Evolutionary conservation across 345 rosid genomes (phyloP).

Genomic region (Camelina hispida): DNA sequence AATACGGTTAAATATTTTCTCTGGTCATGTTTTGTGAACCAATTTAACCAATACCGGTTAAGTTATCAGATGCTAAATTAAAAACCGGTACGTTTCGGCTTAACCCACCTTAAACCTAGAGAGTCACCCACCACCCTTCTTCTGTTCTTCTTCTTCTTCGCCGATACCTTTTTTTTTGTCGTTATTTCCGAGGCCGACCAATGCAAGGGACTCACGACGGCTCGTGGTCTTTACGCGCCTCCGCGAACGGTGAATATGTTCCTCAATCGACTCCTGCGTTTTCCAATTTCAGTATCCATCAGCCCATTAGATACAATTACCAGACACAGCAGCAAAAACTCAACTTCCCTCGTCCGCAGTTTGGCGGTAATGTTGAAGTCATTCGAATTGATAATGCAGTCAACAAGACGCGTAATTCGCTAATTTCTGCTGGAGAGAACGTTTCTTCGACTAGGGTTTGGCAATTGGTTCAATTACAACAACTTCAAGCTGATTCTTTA

Average conservation of each 20-base stretch:
- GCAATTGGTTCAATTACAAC: constrained; percentile 46
- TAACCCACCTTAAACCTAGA: neutral
- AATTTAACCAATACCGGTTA: neutral
- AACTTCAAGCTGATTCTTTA: constrained; percentile 58
- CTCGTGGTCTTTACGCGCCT: constrained; percentile 31
- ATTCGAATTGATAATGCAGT: constrained; percentile 53
- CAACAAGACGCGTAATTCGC: constrained; percentile 46
- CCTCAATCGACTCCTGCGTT: constrained; percentile 29
- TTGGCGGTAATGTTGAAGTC: constrained; percentile 23
- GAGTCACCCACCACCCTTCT: no score
- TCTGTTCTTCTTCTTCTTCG: neutral
- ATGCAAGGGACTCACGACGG: constrained; percentile 37
- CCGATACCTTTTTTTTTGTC: neutral
- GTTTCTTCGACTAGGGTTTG: constrained; percentile 67
- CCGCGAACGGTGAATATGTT: neutral
- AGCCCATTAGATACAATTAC: constrained; percentile 39
- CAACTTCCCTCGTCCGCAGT: constrained; percentile 38
- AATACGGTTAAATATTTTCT: neutral
- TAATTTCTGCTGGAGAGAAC: constrained; percentile 52
- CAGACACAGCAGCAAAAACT: constrained; percentile 39
- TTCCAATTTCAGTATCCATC: constrained; percentile 38
- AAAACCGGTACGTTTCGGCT: constrained; percentile 1
- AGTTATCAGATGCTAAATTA: neutral
- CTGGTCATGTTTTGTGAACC: neutral
- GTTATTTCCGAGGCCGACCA: constrained; percentile 13